Base-by-base conservation (phyloP, 441 rosid species). In the Populus trichocarpa region DNA sequence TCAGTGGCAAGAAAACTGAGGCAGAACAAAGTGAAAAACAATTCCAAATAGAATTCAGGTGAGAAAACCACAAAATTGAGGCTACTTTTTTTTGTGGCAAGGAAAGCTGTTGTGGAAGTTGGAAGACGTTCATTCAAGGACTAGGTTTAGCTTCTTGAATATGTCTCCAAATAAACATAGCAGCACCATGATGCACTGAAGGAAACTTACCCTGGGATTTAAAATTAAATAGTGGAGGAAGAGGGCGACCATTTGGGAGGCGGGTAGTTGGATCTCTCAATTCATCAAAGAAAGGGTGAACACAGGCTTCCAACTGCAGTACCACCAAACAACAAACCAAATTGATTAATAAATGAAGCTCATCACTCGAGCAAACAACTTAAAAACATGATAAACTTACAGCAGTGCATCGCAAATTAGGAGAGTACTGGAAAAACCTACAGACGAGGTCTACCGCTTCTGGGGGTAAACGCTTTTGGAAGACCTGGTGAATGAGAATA, bases 381-480 rank as follows among this genome's bases (percentile, higher is more conserved):
- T 74, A 4, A 33, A 59, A 42, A 16, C 46, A 35, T 67, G 14
- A 69, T 67, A 16, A 77, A 82, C 98, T 93, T 89, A 96, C 99
- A 81, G 99, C 98, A 67, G 98, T 96, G 88, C 98, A 94, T 80
- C 98, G 89, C 85, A 96, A 81, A 85, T 96, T 91, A n/a, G 99
- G 99, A 67, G 99, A 96, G 83, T 96, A 94, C 79, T 96, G 99
- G 81, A 96, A 93, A 83, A 96, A 92, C 84, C 99, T 85, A 81
- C 98, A 96, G 61, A 96, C 95, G 63, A 96, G 97, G 81, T 96
- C 99, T 73, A 96, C 98, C 16, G 98, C 99, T 84, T 96, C 99
- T 16, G 98, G 98, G 30, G 98, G 97, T 71, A 96, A 84, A 68
- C 96, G 92, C 86, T 96, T 96, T 81, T 93, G 98, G 84, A 96